phyloP scores from a whole-genome alignment of 805 yeast genomes.

The Yarrowia sp. region DNA sequence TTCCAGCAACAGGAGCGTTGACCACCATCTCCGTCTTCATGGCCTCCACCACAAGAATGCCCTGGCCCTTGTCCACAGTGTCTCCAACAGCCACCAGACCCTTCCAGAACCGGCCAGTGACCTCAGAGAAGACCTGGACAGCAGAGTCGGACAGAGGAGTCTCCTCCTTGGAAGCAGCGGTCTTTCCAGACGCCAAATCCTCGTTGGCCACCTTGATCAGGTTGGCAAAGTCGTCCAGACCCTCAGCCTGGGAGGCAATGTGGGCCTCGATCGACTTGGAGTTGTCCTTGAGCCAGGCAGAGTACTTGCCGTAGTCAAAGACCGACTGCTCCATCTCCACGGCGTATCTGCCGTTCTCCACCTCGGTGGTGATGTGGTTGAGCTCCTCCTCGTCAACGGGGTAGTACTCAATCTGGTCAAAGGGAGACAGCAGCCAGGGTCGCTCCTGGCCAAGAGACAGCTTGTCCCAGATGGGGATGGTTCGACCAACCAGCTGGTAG shows the following conservation, averaged over 20 bases:
- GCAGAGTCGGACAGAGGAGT: constrained; percentile 63
- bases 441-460: constrained; percentile 71
- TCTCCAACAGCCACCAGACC: constrained; percentile 82
- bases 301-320: constrained; percentile 82
- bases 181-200: constrained; percentile 73
- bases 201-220: constrained; percentile 81
- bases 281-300: constrained; percentile 78
- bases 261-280: constrained; percentile 71
- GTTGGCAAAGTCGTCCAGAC: constrained; percentile 82
- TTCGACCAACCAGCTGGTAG: constrained; percentile 93
- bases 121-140: constrained; percentile 87
- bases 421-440: constrained; percentile 92
- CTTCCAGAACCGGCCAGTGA: constrained; percentile 96
- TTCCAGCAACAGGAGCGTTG: constrained; percentile 59
- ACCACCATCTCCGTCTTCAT: constrained; percentile 99
- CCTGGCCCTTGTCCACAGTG: constrained; percentile 73
- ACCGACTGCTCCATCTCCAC: constrained; percentile 77
- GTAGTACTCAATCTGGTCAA: constrained; percentile 93
- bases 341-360: constrained; percentile 78
- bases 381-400: constrained; percentile 88
- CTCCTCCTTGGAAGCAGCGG: constrained; percentile 50
- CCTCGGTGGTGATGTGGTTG: constrained; percentile 72
- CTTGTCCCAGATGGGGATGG: constrained; percentile 98
- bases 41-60: constrained; percentile 90
- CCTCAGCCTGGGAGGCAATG: constrained; percentile 76